Base-by-base conservation (phyloP, 2,329 filamentous ascomycete genomes). In the Fusarium hainanense region DNA sequence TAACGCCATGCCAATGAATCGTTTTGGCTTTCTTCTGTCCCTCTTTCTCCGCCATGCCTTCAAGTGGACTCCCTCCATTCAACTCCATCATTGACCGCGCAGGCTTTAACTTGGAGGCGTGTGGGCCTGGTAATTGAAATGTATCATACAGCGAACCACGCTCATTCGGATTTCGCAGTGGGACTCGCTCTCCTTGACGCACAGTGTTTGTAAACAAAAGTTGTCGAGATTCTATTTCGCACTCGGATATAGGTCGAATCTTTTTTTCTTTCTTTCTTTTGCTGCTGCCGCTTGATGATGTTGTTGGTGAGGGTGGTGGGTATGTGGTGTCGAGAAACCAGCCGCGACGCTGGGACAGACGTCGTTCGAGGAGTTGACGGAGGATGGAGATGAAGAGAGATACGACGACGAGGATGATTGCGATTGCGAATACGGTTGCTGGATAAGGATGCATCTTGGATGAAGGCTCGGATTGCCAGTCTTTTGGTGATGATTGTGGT, bases 1-100 rank as follows among this genome's bases (percentile, higher is more conserved):
- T 76, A 10, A 75, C 68, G 10, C 74, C 75, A 57, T 76, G 74
- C 71, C 72, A 76, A 58, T 74, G 74, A 42, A 76, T 71, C 4
- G 73, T 71, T 41, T 74, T 75, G 8, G 73, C 65, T 51, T 70
- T 74, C 30, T 63, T 65, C 9, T 44, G 56, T 5, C 43, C 68
- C 2, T 58, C 54, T 40, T 67, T 63, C n/a, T 56, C 68, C 8
- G 54, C 47, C 16, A n/a, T 37, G 6, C 48, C 56, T n/a, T 68
- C 63, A 6, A 73, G 58, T 1, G 70, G 73, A 11, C 34, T 58
- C 6, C 61, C 72, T 11, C 70, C 72, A 12, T 74, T 74, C 3
- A 75, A 51, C 34, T 73, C 73, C 73, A 74, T 75, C 73, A 73
- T 73, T 5, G 73, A 75, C 25, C 47, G 66, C 6, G 71, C 70